Evolutionary conservation across 176 grass and related monocot genomes (phyloP).

Genomic region (Saccharum spontaneum): DNA sequence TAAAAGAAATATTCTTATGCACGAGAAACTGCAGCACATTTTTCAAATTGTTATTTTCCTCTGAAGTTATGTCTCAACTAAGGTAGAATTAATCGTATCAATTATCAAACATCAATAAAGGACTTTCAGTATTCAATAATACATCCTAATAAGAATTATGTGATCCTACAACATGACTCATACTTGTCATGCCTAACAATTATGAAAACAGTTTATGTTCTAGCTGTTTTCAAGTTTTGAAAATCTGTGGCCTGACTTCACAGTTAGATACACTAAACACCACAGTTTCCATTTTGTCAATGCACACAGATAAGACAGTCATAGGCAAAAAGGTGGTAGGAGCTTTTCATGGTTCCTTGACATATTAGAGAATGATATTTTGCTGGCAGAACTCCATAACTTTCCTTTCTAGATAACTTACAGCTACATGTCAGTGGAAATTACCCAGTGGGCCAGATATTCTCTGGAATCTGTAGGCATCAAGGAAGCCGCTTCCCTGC

Average conservation of each 20-base stretch:
- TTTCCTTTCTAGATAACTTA: conserved; percentile 14
- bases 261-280: conserved; percentile 12
- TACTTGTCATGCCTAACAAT: background rate
- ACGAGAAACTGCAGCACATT: background rate
- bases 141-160: conserved; percentile 15
- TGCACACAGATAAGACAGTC: background rate
- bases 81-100: conserved; percentile 9
- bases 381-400: conserved; percentile 1
- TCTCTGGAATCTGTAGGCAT: conserved; percentile 55
- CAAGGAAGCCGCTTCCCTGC: conserved; percentile 47
- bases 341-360: conserved; percentile 8
- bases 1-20: conserved; percentile 14
- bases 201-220: conserved; percentile 20
- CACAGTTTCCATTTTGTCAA: conserved; percentile 27
- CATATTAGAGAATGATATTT: background rate
- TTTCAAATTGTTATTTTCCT: conserved; percentile 14
- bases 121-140: background rate
- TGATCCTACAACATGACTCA: background rate
- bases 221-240: background rate
- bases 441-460: conserved; percentile 83
- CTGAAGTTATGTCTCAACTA: background rate
- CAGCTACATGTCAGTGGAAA: conserved; percentile 36
- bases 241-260: conserved; percentile 11
- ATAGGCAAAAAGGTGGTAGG: conserved; percentile 1
- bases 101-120: background rate